phyloP scores from a whole-genome alignment of 2,329 filamentous ascomycete species.

The Sphaerulina populicola region DNA sequence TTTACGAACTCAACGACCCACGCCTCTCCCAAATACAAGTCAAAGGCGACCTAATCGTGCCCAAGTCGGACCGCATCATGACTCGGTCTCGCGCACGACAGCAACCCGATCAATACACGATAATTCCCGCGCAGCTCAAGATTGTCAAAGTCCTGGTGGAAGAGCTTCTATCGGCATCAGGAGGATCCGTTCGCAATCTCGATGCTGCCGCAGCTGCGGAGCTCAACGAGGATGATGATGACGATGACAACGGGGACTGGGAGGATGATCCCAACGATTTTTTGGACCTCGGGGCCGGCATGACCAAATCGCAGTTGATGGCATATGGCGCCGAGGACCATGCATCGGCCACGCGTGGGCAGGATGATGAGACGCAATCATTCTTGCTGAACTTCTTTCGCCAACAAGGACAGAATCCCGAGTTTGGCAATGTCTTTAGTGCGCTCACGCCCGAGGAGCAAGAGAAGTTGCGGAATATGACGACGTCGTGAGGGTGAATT shows the following conservation, averaged over 20 bases:
- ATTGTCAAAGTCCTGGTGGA: slow-evolving; percentile 93
- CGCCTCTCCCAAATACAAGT: slow-evolving; percentile 72
- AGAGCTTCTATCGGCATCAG: slow-evolving; percentile 75
- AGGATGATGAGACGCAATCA: slow-evolving; percentile 82
- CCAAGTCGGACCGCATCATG: slow-evolving; percentile 74
- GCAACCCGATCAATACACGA: slow-evolving; percentile 83
- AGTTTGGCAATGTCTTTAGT: slow-evolving; percentile 49
- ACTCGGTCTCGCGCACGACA: slow-evolving; percentile 82
- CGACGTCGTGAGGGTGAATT: slow-evolving; percentile 8
- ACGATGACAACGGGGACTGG: slow-evolving; percentile 66
- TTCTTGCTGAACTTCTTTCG: slow-evolving; percentile 78
- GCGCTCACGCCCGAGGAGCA: slow-evolving; percentile 49
- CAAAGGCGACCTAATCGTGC: slow-evolving; percentile 83
- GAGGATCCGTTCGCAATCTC: slow-evolving; percentile 45
- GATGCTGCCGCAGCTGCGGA: slow-evolving; percentile 53
- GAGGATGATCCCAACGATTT: slow-evolving; percentile 70
- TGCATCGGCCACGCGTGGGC: slow-evolving; percentile 49
- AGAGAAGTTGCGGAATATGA: slow-evolving; percentile 41
- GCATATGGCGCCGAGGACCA: slow-evolving; percentile 53
- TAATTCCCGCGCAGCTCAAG: slow-evolving; percentile 80
- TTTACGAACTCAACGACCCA: slow-evolving; percentile 78
- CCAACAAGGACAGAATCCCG: slow-evolving; percentile 45
- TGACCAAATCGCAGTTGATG: slow-evolving; percentile 65
- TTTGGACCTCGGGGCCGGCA: slow-evolving; percentile 59
- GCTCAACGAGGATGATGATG: slow-evolving; percentile 51